Conservation (phyloP, 2,329 filamentous ascomycete species). For the Kalaharituber pfeilii region DNA sequence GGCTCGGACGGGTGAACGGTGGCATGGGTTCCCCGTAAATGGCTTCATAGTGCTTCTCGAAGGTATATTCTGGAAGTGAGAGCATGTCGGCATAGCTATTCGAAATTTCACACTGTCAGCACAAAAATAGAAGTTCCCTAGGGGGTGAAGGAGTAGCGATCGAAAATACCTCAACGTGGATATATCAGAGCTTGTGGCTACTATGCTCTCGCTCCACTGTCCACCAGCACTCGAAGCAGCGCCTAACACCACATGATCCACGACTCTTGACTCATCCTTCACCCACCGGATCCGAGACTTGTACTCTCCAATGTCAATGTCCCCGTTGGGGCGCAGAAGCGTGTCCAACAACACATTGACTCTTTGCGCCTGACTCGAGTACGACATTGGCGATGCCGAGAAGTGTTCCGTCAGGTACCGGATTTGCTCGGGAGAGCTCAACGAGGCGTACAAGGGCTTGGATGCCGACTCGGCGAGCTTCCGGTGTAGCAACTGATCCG, state of each 20-base stretch:
- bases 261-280: slow-evolving; percentile 33
- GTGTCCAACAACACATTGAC: slow-evolving; percentile 44
- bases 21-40: slow-evolving; percentile 30
- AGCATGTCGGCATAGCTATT: slow-evolving; percentile 43
- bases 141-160: background rate
- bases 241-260: slow-evolving; percentile 39
- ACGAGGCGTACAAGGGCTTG: slow-evolving; percentile 28
- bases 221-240: slow-evolving; percentile 36
- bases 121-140: background rate
- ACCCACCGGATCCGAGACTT: slow-evolving; percentile 39
- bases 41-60: slow-evolving; percentile 35
- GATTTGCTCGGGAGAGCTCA: slow-evolving; percentile 34
- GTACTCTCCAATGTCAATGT: slow-evolving; percentile 36
- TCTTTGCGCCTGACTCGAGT: slow-evolving; percentile 43
- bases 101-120: too few species aligned
- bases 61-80: slow-evolving; percentile 42
- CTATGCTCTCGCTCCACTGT: slow-evolving; percentile 41
- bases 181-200: slow-evolving; percentile 38
- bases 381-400: slow-evolving; percentile 38
- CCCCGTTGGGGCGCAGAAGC: slow-evolving; percentile 40
- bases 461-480: slow-evolving; percentile 26
- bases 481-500: slow-evolving; percentile 38
- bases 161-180: slow-evolving; percentile 33
- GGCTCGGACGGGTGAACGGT: slow-evolving; percentile 38
- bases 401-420: slow-evolving; percentile 40